Evolutionary conservation across 169 alveolate genomes (phyloP).

Genomic region (Plasmodium cynomolgi): DNA sequence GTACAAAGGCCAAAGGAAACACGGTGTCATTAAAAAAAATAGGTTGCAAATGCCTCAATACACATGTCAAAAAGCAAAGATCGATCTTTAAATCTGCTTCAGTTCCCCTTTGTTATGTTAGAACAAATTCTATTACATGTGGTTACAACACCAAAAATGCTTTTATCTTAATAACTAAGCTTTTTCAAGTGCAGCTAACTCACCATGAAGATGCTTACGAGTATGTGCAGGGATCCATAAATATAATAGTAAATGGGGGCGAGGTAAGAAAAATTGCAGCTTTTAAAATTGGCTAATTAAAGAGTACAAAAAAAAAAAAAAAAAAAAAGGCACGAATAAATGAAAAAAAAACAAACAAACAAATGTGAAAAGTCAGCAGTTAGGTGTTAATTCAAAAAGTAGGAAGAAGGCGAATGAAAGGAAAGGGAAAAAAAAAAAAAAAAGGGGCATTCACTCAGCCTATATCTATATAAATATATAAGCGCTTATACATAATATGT

Average conservation of each 20-base stretch:
- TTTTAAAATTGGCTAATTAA: slow-evolving; percentile 23
- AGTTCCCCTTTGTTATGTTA: not conserved
- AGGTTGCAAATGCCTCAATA: not conserved
- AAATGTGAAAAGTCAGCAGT: not conserved
- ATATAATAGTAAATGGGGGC: not conserved
- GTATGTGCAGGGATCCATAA: not conserved
- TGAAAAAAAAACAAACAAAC: slow-evolving; percentile 5
- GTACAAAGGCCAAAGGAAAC: not conserved
- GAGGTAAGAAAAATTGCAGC: slow-evolving; percentile 2
- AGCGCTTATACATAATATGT: not conserved
- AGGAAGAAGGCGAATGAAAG: not conserved
- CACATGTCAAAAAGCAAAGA: slow-evolving; percentile 24
- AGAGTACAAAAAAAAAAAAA: slow-evolving; percentile 9
- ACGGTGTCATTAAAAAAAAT: not conserved
- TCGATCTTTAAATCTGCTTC: slow-evolving; percentile 7
- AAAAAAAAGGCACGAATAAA: slow-evolving; percentile 5
- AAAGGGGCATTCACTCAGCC: not conserved
- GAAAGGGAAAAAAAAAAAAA: not conserved
- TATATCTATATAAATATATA: not conserved
- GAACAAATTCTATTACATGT: slow-evolving; percentile 18
- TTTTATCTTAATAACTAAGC: not conserved
- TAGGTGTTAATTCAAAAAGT: slow-evolving; percentile 10
- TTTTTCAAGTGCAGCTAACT: slow-evolving; percentile 11
- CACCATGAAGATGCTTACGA: not conserved
- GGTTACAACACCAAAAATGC: not conserved